Percentiles rank a stretch among this genome's conserved stretches.
Evolutionary conservation across 345 rosid species (phyloP).

Genomic region (Linum tenue): DNA sequence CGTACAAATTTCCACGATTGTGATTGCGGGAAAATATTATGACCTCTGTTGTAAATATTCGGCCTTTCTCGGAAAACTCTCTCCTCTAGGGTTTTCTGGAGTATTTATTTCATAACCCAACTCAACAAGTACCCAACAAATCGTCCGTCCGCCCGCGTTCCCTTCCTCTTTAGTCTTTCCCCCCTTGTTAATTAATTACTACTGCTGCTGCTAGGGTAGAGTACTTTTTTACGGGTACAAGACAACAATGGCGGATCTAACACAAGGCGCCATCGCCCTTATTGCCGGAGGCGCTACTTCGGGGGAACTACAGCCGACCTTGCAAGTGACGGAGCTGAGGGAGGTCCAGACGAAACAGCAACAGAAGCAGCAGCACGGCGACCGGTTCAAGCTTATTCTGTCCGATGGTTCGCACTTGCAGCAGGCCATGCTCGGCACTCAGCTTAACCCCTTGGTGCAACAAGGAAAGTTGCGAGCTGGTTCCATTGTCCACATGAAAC

Average conservation of each 20-base stretch:
- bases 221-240: not conserved
- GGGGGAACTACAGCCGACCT: conserved; percentile 50
- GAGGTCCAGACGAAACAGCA: conserved; percentile 38
- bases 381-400: conserved; percentile 43
- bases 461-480: conserved; percentile 47
- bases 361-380: conserved; percentile 27
- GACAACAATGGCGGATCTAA: conserved; percentile 42
- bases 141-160: too few species aligned
- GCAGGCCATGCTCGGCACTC: conserved; percentile 68
- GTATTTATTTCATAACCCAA: too few species aligned
- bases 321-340: conserved; percentile 68
- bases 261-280: conserved; percentile 51
- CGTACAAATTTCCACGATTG: too few species aligned
- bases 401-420: conserved; percentile 54
- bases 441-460: conserved; percentile 40
- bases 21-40: too few species aligned
- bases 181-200: too few species aligned
- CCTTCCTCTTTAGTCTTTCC: too few species aligned
- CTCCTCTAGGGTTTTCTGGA: too few species aligned
- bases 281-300: conserved; percentile 38
- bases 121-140: too few species aligned
- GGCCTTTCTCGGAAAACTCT: too few species aligned
- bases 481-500: conserved; percentile 44
- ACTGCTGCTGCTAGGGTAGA: not conserved
- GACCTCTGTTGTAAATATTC: too few species aligned